Percentiles rank a stretch among this genome's conserved stretches.
phyloP scores from a whole-genome alignment of 805 yeast genomes.

The Yamadazyma sp. region DNA sequence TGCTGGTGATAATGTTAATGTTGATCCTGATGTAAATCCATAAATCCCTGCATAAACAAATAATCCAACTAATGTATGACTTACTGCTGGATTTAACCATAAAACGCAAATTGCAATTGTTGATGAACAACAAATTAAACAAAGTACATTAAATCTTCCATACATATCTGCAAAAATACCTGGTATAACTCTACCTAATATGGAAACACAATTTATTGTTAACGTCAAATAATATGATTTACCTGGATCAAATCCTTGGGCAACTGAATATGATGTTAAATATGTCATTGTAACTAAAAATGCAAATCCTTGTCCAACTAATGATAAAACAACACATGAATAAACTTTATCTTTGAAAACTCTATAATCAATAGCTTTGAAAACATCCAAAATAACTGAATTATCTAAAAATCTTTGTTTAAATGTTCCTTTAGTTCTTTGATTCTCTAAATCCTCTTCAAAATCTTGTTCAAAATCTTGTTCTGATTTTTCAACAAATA shows the following conservation, averaged over 20 bases:
- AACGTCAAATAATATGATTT: constrained; percentile 20
- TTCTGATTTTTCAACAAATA: constrained; percentile 7
- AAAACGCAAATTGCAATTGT: constrained; percentile 18
- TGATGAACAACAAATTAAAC: constrained; percentile 14
- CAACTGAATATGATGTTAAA: constrained; percentile 23
- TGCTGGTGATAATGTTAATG: constrained; percentile 21
- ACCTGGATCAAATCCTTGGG: constrained; percentile 18
- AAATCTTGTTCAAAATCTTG: no score
- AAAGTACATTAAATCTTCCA: constrained; percentile 24
- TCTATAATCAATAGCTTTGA: constrained; percentile 22
- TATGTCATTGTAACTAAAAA: constrained; percentile 22
- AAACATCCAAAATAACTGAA: constrained; percentile 13
- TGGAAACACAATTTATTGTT: constrained; percentile 23
- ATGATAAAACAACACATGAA: constrained; percentile 20
- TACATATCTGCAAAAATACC: constrained; percentile 23
- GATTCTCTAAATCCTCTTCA: no score
- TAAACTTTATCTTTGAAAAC: constrained; percentile 22
- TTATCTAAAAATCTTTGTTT: no score
- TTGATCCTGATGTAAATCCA: constrained; percentile 29
- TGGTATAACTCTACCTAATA: constrained; percentile 26
- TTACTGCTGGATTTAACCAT: constrained; percentile 24
- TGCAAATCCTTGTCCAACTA: constrained; percentile 29
- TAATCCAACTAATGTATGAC: constrained; percentile 21
- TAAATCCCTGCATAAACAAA: constrained; percentile 22
- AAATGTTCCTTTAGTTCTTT: no score